Evolutionary conservation across 2,329 filamentous ascomycete genomes (phyloP).

Genomic region (Rhinocladiella mackenziei): DNA sequence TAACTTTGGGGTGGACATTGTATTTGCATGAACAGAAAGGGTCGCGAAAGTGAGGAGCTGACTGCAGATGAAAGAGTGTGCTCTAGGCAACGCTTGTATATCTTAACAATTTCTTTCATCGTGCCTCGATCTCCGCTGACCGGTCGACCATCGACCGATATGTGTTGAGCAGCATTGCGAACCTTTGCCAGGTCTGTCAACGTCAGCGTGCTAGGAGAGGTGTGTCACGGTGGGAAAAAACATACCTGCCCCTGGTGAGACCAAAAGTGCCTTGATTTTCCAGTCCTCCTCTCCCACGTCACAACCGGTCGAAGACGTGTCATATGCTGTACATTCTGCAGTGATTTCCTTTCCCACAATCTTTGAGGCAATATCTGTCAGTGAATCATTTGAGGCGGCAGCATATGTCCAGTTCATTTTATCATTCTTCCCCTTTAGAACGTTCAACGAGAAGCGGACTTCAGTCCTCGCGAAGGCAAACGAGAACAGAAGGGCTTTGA

Average conservation of each 20-base stretch:
- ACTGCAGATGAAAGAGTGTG: conserved; percentile 14
- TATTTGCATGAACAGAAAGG: conserved; percentile 55
- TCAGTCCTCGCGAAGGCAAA: conserved; percentile 58
- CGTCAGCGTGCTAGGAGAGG: conserved; percentile 25
- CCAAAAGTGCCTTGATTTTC: conserved; percentile 48
- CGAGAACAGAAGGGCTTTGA: conserved; percentile 53
- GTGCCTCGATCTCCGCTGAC: conserved; percentile 49
- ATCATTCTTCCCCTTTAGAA: conserved; percentile 58
- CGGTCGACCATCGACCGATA: conserved; percentile 57
- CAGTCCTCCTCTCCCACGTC: conserved; percentile 34
- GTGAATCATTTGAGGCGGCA: conserved; percentile 42
- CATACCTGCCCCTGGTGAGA: conserved; percentile 31
- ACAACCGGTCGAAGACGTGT: conserved; percentile 32
- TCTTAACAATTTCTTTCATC: conserved; percentile 50
- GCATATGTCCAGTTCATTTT: conserved; percentile 59
- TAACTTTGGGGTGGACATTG: conserved; percentile 53
- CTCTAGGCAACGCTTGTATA: conserved; percentile 50
- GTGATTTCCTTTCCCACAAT: conserved; percentile 53
- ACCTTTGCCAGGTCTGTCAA: conserved; percentile 37
- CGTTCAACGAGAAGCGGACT: conserved; percentile 53
- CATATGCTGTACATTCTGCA: conserved; percentile 43
- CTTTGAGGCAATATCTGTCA: conserved; percentile 54
- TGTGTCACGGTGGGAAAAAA: background rate
- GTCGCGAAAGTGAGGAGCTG: conserved; percentile 39
- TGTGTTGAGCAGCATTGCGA: conserved; percentile 44